Evolutionary conservation across 306 rosid species (phyloP).

Genomic region (Castanopsis chinensis): DNA sequence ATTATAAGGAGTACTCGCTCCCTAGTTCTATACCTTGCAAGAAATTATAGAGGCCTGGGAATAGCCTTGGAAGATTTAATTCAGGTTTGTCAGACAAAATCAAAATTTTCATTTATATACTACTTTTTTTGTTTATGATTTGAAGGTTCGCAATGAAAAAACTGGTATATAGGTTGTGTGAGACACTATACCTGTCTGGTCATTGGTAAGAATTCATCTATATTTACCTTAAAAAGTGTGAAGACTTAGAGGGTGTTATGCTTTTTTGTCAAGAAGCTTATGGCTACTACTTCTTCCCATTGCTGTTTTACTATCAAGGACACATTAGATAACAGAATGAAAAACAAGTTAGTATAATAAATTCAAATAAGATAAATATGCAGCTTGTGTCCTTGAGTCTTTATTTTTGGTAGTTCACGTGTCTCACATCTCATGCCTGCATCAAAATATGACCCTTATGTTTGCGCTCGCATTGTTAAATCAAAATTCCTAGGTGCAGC

Average conservation of each 20-base stretch:
- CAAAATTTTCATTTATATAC: background rate
- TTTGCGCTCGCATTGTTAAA: too few species aligned
- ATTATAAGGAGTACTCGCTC: slow-evolving; percentile 73
- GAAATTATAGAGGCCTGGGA: slow-evolving; percentile 77
- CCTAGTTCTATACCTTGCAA: slow-evolving; percentile 66
- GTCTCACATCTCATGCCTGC: background rate
- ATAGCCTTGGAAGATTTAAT: slow-evolving; percentile 73
- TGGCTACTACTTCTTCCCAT: background rate
- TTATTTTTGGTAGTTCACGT: background rate
- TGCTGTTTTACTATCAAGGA: background rate
- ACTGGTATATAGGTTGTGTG: background rate
- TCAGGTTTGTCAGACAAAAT: slow-evolving; percentile 58
- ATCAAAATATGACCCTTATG: too few species aligned
- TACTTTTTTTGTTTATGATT: slow-evolving; percentile 2
- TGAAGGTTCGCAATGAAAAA: background rate
- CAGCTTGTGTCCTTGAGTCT: background rate
- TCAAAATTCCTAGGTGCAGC: background rate
- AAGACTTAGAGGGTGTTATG: background rate
- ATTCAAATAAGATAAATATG: background rate
- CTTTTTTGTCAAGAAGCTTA: background rate
- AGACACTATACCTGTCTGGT: background rate
- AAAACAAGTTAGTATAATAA: background rate
- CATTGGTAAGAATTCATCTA: background rate
- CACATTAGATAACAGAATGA: background rate
- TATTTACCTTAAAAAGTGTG: background rate